phyloP scores from a whole-genome alignment of 352 stramenopile species.

The Pythium brassicae region DNA sequence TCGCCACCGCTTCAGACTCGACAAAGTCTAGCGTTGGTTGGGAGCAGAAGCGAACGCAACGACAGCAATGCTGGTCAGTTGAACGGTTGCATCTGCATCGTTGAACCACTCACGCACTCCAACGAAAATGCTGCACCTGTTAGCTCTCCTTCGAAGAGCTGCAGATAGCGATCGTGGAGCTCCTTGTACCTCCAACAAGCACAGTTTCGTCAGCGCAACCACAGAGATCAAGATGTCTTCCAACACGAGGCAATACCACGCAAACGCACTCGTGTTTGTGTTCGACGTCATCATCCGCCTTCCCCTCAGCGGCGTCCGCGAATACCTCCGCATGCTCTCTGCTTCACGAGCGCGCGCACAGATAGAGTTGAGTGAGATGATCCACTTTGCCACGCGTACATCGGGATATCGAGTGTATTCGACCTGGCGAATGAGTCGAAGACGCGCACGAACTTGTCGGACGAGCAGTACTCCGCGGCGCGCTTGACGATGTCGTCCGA shows the following conservation, averaged over 20 bases:
- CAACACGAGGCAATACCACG: not conserved
- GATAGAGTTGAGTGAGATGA: too few species aligned
- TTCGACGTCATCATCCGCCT: constrained; percentile 52
- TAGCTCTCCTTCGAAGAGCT: constrained; percentile 71
- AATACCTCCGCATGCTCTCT: constrained; percentile 60
- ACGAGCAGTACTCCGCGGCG: constrained; percentile 61
- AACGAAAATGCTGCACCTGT: constrained; percentile 13
- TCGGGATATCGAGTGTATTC: not conserved
- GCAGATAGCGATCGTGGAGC: constrained; percentile 65
- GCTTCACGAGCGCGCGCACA: not conserved
- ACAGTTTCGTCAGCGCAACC: too few species aligned
- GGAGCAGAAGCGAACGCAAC: not conserved
- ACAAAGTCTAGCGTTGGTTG: constrained; percentile 39
- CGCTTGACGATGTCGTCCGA: constrained; percentile 43
- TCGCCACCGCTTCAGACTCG: constrained; percentile 53
- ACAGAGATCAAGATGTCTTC: too few species aligned
- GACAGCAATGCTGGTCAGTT: not conserved
- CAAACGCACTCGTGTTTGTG: constrained; percentile 68
- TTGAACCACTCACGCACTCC: not conserved
- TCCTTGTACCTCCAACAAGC: constrained; percentile 67
- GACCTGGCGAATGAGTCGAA: constrained; percentile 63
- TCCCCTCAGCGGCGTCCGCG: constrained; percentile 53
- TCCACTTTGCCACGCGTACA: too few species aligned
- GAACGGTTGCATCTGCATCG: not conserved
- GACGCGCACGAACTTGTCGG: constrained; percentile 57